Conservation (phyloP, 805 yeast species). For the Candida qinlingensis region DNA sequence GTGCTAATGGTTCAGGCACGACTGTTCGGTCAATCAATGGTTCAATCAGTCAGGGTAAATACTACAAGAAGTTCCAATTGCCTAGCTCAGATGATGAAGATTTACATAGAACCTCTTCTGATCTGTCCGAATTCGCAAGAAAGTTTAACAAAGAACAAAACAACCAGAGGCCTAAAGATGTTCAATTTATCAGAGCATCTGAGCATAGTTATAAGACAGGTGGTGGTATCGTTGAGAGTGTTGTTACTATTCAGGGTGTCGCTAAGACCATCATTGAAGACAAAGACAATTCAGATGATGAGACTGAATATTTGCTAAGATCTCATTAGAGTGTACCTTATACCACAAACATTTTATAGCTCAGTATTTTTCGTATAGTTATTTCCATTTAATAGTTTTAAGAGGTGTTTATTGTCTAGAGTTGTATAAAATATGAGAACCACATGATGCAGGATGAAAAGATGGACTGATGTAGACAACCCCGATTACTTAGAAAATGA, state of each 20-base stretch:
- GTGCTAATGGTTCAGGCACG: slow-evolving; percentile 8
- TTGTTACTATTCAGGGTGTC: slow-evolving; percentile 79
- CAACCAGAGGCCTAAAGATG: neutral
- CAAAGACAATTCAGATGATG: slow-evolving; percentile 32
- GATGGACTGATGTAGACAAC: no score
- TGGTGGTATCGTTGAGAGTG: slow-evolving; percentile 69
- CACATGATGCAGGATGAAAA: no score
- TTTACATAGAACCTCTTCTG: slow-evolving; percentile 14
- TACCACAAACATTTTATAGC: neutral
- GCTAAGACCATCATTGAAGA: slow-evolving; percentile 81
- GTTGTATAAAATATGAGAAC: no score
- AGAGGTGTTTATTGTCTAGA: no score
- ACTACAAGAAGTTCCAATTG: slow-evolving; percentile 14
- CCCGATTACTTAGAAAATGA: no score
- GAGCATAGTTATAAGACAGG: slow-evolving; percentile 24
- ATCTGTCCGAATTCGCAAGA: slow-evolving; percentile 12
- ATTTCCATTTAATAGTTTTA: neutral
- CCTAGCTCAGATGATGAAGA: slow-evolving; percentile 5
- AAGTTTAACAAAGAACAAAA: slow-evolving; percentile 1
- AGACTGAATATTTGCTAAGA: neutral
- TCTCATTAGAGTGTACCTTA: neutral
- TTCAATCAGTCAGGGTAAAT: neutral
- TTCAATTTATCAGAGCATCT: slow-evolving; percentile 1
- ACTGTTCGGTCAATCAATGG: slow-evolving; percentile 2
- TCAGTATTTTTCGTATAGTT: neutral